Percentiles rank a stretch among this genome's conserved stretches.
phyloP scores from a whole-genome alignment of 2,329 filamentous ascomycete species.

The Mariannaea elegans region DNA sequence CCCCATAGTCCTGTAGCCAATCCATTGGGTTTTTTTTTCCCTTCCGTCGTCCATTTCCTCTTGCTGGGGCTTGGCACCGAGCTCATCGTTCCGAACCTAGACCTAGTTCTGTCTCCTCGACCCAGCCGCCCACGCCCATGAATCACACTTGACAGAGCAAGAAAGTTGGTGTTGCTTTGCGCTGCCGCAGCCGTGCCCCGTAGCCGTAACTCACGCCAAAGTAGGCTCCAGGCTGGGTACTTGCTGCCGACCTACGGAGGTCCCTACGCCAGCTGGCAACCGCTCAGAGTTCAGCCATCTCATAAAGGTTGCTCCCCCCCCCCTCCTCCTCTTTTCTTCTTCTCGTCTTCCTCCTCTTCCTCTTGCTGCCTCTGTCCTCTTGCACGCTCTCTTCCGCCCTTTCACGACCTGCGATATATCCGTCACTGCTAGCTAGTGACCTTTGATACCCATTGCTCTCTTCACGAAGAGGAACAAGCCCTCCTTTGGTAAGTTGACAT shows the following conservation, averaged over 20 bases:
- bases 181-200: constrained; percentile 13
- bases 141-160: constrained; percentile 10
- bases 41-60: constrained; percentile 27
- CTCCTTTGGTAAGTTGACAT: constrained; percentile 39
- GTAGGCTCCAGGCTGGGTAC: constrained; percentile 14
- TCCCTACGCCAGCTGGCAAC: constrained; percentile 26
- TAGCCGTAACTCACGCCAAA: constrained; percentile 5
- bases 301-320: constrained; percentile 38
- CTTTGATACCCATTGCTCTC: constrained; percentile 37
- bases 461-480: constrained; percentile 28
- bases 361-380: constrained; percentile 35
- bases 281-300: constrained; percentile 29
- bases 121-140: constrained; percentile 22
- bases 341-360: constrained; percentile 26
- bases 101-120: constrained; percentile 34
- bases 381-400: constrained; percentile 37
- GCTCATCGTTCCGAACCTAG: constrained; percentile 27
- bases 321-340: constrained; percentile 21
- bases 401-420: constrained; percentile 26
- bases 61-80: constrained; percentile 34
- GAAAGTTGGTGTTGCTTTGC: constrained; percentile 10
- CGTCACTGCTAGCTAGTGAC: constrained; percentile 40
- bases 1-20: constrained; percentile 35
- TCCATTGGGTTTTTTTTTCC: constrained; percentile 37
- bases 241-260: constrained; percentile 30